Percentiles rank a stretch among this genome's conserved stretches.
These are phyloP conservation scores for Xylaria flabelliformis DNA, from an alignment of 495 filamentous ascomycete genomes.

Conservation along the genomic window DNA sequence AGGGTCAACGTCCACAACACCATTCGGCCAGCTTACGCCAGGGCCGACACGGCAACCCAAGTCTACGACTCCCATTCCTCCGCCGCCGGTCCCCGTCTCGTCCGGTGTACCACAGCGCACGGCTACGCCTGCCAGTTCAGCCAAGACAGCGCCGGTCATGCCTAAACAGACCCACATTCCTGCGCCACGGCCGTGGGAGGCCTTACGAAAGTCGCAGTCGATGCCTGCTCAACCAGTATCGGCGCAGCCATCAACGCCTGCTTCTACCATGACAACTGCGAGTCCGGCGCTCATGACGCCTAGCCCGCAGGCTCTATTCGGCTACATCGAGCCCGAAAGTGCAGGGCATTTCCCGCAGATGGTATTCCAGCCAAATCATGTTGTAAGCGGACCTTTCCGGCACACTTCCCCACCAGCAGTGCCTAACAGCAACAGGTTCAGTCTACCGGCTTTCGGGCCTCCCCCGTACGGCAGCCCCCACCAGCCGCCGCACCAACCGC, in stretches of 20 bases:
- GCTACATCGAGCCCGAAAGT: conserved; percentile 21
- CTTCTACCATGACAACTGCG: conserved; percentile 1
- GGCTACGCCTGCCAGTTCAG: conserved; percentile 20
- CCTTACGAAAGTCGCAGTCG: conserved; percentile 34
- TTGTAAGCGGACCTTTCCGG: conserved; percentile 44
- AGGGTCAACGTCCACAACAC: background rate
- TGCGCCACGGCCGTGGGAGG: conserved; percentile 42
- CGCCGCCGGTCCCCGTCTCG: conserved; percentile 14
- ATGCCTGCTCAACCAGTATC: conserved; percentile 19
- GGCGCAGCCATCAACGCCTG: conserved; percentile 11
- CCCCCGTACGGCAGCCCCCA: conserved; percentile 26
- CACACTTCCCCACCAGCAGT: conserved; percentile 37
- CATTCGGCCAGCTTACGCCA: conserved; percentile 11
- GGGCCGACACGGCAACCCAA: background rate
- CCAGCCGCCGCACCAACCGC: conserved; percentile 20
- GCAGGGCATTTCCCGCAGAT: conserved; percentile 31
- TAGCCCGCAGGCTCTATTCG: conserved; percentile 1
- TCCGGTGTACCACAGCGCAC: conserved; percentile 12
- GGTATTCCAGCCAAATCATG: conserved; percentile 39
- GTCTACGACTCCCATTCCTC: conserved; percentile 22
- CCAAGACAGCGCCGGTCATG: background rate
- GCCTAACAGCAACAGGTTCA: conserved; percentile 43
- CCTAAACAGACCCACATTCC: conserved; percentile 38
- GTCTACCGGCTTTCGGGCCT: conserved; percentile 26
- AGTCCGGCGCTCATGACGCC: conserved; percentile 7